phyloP scores from a whole-genome alignment of 305 asterid genomes.

The Fraxinus xanthoxyloides region DNA sequence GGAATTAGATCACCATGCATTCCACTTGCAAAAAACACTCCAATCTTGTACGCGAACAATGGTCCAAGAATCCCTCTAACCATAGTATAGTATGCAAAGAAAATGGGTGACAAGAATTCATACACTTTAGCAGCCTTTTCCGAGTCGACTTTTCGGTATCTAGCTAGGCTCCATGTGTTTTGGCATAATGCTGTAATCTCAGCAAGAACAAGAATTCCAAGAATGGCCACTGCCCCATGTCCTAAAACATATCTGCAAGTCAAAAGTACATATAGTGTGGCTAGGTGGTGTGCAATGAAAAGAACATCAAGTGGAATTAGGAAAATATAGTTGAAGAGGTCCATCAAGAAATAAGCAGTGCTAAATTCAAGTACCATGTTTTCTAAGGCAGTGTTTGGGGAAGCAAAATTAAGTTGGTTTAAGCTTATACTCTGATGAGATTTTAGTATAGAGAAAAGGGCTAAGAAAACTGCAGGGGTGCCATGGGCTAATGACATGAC shows the following conservation, averaged over 20 bases:
- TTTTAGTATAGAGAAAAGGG: constrained; percentile 42
- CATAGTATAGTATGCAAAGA: constrained; percentile 46
- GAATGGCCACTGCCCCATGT: constrained; percentile 57
- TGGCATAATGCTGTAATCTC: constrained; percentile 69
- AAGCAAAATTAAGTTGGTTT: constrained; percentile 30
- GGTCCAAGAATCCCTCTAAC: constrained; percentile 80
- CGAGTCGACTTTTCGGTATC: constrained; percentile 41
- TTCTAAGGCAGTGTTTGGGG: constrained; percentile 50
- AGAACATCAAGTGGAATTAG: constrained; percentile 51
- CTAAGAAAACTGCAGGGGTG: constrained; percentile 47
- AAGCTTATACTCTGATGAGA: constrained; percentile 20
- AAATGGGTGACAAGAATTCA: constrained; percentile 55
- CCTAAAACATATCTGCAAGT: constrained; percentile 57
- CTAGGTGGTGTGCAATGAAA: constrained; percentile 68
- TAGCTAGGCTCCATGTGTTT: constrained; percentile 70
- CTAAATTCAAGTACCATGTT: constrained; percentile 59
- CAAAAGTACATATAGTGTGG: constrained; percentile 59
- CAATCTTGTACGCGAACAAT: constrained; percentile 41
- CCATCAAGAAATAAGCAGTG: constrained; percentile 63
- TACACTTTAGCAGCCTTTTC: constrained; percentile 42
- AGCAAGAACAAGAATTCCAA: constrained; percentile 57
- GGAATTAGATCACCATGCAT: constrained; percentile 45
- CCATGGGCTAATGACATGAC: constrained; percentile 65
- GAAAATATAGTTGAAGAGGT: constrained; percentile 55
- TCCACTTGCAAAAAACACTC: constrained; percentile 31